phyloP scores from a whole-genome alignment of 257 asterid genomes.

The Hygrophila difformis region DNA sequence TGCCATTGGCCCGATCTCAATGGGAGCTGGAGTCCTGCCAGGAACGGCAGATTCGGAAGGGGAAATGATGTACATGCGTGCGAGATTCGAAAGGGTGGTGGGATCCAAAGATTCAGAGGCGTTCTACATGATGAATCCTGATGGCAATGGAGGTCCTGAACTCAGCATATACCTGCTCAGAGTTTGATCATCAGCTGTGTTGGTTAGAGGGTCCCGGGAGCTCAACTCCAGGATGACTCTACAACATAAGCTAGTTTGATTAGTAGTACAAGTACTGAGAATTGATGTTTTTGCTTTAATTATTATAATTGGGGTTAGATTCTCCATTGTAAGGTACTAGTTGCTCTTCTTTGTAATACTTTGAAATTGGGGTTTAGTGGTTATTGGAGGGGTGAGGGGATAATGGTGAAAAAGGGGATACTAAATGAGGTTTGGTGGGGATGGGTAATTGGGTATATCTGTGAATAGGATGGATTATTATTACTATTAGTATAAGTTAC shows the following conservation, averaged over 20 bases:
- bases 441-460: conserved; percentile 25
- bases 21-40: conserved; percentile 99
- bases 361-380: conserved; percentile 12
- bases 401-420: conserved; percentile 10
- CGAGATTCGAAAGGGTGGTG: conserved; percentile 86
- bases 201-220: not conserved
- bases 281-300: too few species aligned
- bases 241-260: too few species aligned
- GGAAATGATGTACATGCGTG: conserved; percentile 92
- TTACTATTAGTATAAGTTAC: too few species aligned
- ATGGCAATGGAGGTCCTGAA: conserved; percentile 95
- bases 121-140: conserved; percentile 98
- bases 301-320: conserved; percentile 16
- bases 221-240: too few species aligned
- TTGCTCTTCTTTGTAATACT: too few species aligned
- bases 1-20: conserved; percentile 71
- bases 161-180: conserved; percentile 86
- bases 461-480: conserved; percentile 23
- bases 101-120: conserved; percentile 98
- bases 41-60: conserved; percentile 41
- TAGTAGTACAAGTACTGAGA: too few species aligned
- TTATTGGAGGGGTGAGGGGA: conserved; percentile 13
- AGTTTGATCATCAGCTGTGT: conserved; percentile 21
- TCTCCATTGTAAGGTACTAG: conserved; percentile 16
- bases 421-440: conserved; percentile 9